phyloP scores from a whole-genome alignment of 495 filamentous ascomycete genomes.

The Hypoxylon lenormandii region DNA sequence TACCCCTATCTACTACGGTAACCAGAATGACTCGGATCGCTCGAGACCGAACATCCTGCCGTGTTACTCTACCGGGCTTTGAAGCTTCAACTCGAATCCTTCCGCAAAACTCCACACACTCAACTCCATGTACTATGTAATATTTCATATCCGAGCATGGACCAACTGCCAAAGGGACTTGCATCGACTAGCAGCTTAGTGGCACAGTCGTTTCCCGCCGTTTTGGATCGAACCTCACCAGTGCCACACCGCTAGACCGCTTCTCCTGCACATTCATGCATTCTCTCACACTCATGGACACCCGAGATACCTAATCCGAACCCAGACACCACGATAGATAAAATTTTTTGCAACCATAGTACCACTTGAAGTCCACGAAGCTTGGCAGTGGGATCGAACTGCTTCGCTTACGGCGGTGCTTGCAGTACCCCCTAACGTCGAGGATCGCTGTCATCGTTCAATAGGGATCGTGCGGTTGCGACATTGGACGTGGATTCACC shows the following conservation, averaged over 20 bases:
- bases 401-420: conserved; percentile 34
- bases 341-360: conserved; percentile 14
- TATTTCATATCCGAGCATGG: too few species aligned
- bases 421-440: background rate
- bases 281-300: background rate
- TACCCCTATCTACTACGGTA: too few species aligned
- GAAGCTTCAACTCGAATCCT: too few species aligned
- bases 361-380: conserved; percentile 22
- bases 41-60: too few species aligned
- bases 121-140: too few species aligned
- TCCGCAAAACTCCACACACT: too few species aligned
- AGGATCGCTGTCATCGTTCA: conserved; percentile 14
- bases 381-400: conserved; percentile 17
- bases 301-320: background rate
- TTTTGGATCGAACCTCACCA: conserved; percentile 17
- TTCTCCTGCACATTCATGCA: background rate
- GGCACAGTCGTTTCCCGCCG: conserved; percentile 31
- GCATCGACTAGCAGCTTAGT: conserved; percentile 10
- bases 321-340: background rate
- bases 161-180: background rate
- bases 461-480: conserved; percentile 3
- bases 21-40: too few species aligned
- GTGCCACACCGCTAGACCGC: conserved; percentile 14
- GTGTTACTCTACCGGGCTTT: too few species aligned
- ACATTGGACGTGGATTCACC: conserved; percentile 24